Base-by-base conservation (phyloP, 2,329 filamentous ascomycete species). In the Epichloe gansuensis region DNA sequence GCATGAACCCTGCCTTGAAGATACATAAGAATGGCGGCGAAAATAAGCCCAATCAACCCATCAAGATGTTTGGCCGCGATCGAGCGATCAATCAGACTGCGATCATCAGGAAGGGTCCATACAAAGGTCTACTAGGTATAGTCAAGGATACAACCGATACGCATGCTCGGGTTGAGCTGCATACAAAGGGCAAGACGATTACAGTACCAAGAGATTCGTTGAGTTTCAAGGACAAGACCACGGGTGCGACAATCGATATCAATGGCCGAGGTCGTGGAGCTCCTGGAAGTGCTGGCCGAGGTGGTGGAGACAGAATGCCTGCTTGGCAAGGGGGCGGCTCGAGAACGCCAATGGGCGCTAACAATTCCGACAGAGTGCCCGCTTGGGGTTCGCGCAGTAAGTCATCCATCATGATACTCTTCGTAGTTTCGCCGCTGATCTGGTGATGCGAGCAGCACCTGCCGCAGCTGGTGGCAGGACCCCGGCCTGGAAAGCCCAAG, bases 81-180 rank as follows among this genome's bases (percentile, higher is more conserved):
- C 81, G 82, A 51, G 76, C 93, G 31, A 82, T 97, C 56, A 90
- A 90, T 43, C 91, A 95, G 71, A 96, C 89, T 0, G 89, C 97
- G 44, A 88, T 85, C 49, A 86, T 97, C 62, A 81, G 84, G 53
- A 89, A 85, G 64, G 93, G 93, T 31, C 82, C 85, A 23, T 89
- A 91, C 74, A 98, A 98, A 70, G 91, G 91, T 52, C 76, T 96
- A 43, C 74, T 97, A 42, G 93, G 93, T 60, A 95, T 96, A 58
- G 90, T 98, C 60, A 96, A 95, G 65, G 91, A 97, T 64, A 86
- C 91, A 1, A 95, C 88, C 6, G 90, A 94, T 60, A 80, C 80
- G 3, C 81, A 86, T 61, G 91, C 89, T 34, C 85, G 90, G 56
- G 86, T 98, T 42, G 93, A 98, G 69, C 73, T 98, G 40, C 91